Evolutionary conservation across 805 yeast genomes (phyloP), one percentile per base, ranked within the genome.

Genomic region (Spathaspora gorwiae): DNA sequence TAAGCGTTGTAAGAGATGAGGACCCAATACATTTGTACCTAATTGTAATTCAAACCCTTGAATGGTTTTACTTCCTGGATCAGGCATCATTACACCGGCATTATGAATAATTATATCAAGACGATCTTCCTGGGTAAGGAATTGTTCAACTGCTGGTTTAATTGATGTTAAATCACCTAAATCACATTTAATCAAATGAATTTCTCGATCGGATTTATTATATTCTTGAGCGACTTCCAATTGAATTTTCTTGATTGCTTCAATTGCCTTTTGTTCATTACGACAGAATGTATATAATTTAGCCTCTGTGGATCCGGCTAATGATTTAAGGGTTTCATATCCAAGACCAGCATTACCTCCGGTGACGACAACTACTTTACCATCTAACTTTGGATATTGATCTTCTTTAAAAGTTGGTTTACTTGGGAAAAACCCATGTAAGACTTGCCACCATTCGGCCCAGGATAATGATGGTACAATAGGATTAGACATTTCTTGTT

Each of bases 141-240:
- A 50, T 32, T 58, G 50, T 6, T 55, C 56, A 10, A 61, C 65
- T 1, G 69, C 79, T 1, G 68, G 59, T 47, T 62, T 65, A 45
- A 76, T 59, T 2, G 74, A 62, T 5, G 63, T 45, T 46, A 79
- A 57, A 52, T 79, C 81, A 32, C 65, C 49, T 47, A 66, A 67
- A 49, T 46, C 50, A 76, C 56, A 19, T 37, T 46, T 29, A 26
- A 48, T 47, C 24, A 47, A 41, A 8, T 45, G 12, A 33, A 62
- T 48, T 13, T 41, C 46, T 12, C 37, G 26, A 2, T 42, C 13
- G 5, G 33, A n/a, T 7, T 39, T 39, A 26, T 44, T 44, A 40
- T 46, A 49, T 35, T 51, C 54, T 30, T 55, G 50, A 8, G 57
- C 55, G 7, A 60, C 38, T 32, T 59, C 59, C 2, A 47, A 46